phyloP scores from a whole-genome alignment of 768 basidiomycete species.

The Cystobasidium onofrii region DNA sequence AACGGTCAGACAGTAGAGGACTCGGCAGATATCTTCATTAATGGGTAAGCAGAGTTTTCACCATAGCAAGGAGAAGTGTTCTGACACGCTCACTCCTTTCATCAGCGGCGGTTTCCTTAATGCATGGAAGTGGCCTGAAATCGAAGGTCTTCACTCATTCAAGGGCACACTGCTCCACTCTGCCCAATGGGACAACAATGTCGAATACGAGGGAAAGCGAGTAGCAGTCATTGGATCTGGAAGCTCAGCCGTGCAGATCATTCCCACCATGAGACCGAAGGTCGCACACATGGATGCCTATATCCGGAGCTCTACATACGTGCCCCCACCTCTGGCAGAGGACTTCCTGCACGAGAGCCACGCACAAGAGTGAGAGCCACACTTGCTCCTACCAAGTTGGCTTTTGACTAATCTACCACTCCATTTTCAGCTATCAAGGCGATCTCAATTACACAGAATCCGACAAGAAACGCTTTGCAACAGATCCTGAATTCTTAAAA shows the following conservation, averaged over 20 bases:
- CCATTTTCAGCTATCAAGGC: neutral
- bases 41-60: conserved; percentile 32
- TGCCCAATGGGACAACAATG: conserved; percentile 53
- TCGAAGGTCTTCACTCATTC: conserved; percentile 55
- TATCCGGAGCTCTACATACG: conserved; percentile 34
- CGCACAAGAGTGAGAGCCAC: neutral
- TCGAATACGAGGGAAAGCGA: conserved; percentile 41
- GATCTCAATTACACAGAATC: conserved; percentile 4
- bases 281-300: conserved; percentile 30
- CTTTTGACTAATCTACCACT: neutral
- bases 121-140: conserved; percentile 62
- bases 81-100: neutral
- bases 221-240: conserved; percentile 42
- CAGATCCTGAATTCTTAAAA: neutral
- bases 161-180: conserved; percentile 58
- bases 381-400: neutral
- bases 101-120: conserved; percentile 43
- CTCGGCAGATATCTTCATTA: conserved; percentile 49
- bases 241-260: conserved; percentile 28
- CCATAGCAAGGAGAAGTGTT: too few relatives aligned
- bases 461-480: neutral
- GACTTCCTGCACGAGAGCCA: conserved; percentile 26
- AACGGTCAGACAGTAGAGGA: conserved; percentile 41
- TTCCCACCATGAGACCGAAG: conserved; percentile 21
- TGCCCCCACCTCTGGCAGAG: conserved; percentile 34